A percentile compares a stretch with the other conserved stretches of the same genome.
Conservation (phyloP, 2,329 filamentous ascomycete species). For the Neonectria sp. region DNA sequence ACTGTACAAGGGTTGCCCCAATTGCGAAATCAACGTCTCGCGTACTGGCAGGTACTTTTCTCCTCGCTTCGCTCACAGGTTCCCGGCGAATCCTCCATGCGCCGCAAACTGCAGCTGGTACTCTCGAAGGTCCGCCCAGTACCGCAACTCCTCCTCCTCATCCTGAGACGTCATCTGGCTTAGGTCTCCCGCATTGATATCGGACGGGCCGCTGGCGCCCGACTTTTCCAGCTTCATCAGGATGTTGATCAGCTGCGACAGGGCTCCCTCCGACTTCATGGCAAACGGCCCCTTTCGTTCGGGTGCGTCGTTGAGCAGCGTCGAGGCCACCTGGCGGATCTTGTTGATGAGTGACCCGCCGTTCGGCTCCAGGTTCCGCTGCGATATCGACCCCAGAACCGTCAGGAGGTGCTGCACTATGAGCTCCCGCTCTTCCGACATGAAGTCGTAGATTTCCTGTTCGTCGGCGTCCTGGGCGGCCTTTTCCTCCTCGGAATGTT, state of each 20-base stretch:
- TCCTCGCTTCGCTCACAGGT: conserved; percentile 30
- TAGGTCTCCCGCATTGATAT: conserved; percentile 49
- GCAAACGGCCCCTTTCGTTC: conserved; percentile 67
- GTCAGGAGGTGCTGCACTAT: conserved; percentile 85
- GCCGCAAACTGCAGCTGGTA: conserved; percentile 82
- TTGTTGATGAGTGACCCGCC: conserved; percentile 81
- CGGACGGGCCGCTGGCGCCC: conserved; percentile 55
- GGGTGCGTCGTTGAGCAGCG: conserved; percentile 74
- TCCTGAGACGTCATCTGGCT: conserved; percentile 67
- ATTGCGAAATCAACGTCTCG: conserved; percentile 7
- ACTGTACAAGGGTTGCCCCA: conserved; percentile 31
- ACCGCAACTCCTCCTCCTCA: conserved; percentile 82
- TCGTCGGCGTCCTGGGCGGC: conserved; percentile 58
- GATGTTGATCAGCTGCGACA: conserved; percentile 81
- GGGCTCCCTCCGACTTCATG: conserved; percentile 76
- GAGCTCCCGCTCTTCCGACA: conserved; percentile 83
- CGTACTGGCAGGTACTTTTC: conserved; percentile 11
- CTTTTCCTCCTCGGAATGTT: conserved; percentile 55
- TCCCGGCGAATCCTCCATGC: conserved; percentile 68
- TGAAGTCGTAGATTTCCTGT: conserved; percentile 71
- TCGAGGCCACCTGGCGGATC: conserved; percentile 87
- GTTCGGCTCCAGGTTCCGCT: conserved; percentile 87
- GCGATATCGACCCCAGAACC: conserved; percentile 83
- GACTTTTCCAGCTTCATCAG: conserved; percentile 81
- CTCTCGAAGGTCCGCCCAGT: conserved; percentile 85